Conservation (phyloP, 1,284 basidiomycete genomes). For the Papiliotrema laurentii region DNA sequence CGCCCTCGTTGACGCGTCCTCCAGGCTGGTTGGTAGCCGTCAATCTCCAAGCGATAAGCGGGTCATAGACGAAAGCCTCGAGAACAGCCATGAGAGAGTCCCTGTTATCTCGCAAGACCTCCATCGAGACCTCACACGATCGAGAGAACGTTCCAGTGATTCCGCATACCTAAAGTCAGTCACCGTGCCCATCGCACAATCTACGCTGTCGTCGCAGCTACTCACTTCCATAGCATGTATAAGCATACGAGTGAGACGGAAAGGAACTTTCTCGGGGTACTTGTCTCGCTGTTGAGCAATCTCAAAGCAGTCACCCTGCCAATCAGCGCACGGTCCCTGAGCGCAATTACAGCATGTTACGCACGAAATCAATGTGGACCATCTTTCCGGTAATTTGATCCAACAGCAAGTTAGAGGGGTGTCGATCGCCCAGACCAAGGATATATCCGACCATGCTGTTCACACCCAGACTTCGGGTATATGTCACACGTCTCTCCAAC, state of each 20-base stretch:
- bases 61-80: conserved; percentile 69
- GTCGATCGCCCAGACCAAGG: conserved; percentile 94
- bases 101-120: conserved; percentile 91
- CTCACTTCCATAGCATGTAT: conserved; percentile 98
- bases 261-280: conserved; percentile 98
- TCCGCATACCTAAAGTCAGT: conserved; percentile 72
- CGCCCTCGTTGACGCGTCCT: conserved; percentile 28
- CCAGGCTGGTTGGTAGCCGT: conserved; percentile 46
- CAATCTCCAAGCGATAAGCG: conserved; percentile 57
- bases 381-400: conserved; percentile 92
- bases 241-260: conserved; percentile 96
- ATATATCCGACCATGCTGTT: conserved; percentile 98
- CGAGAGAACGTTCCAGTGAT: conserved; percentile 96
- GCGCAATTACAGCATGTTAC: conserved; percentile 11
- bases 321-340: not conserved
- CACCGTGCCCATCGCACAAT: too few relatives aligned
- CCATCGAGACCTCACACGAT: conserved; percentile 97
- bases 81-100: conserved; percentile 97
- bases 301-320: conserved; percentile 80
- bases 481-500: conserved; percentile 94
- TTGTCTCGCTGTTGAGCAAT: conserved; percentile 95
- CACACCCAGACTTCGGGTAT: conserved; percentile 90
- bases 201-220: conserved; percentile 9
- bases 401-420: conserved; percentile 92
- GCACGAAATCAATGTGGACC: conserved; percentile 88